These are phyloP conservation scores for Zymoseptoria ardabiliae DNA, from an alignment of 2,329 filamentous ascomycete species.

Conservation along the genomic window DNA sequence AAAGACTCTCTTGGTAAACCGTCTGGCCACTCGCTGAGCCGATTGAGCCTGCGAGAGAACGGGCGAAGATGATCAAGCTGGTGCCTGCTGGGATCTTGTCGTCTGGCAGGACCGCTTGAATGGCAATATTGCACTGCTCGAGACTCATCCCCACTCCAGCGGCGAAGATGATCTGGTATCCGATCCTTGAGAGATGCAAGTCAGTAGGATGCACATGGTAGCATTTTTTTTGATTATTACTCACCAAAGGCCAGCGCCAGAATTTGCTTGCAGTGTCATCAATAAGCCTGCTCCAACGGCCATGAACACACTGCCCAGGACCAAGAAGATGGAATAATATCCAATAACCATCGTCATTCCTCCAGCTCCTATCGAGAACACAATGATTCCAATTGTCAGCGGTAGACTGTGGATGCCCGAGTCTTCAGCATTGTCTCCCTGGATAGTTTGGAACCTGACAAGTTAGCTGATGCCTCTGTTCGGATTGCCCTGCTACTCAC, in stretches of 20 bases:
- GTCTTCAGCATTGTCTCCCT: constrained; percentile 4
- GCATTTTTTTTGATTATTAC: constrained; percentile 6
- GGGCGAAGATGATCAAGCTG: constrained; percentile 6
- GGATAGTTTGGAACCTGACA: constrained; percentile 13
- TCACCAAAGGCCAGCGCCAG: constrained; percentile 11
- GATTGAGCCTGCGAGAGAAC: constrained; percentile 7
- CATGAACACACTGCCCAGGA: constrained; percentile 33
- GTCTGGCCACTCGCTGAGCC: constrained; percentile 5
- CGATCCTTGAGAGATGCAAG: constrained; percentile 19
- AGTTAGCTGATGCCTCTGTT: background rate
- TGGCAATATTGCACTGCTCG: constrained; percentile 10
- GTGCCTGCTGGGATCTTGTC: constrained; percentile 7
- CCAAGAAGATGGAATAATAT: constrained; percentile 41
- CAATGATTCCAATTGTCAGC: constrained; percentile 31
- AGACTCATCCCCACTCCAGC: constrained; percentile 8
- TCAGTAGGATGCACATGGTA: background rate
- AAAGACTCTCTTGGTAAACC: constrained; percentile 4
- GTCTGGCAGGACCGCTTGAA: constrained; percentile 7
- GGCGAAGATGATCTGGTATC: constrained; percentile 13
- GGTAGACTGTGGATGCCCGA: constrained; percentile 13
- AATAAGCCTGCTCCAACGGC: constrained; percentile 38
- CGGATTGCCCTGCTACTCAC: background rate
- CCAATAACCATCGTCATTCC: constrained; percentile 31
- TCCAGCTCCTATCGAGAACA: constrained; percentile 34
- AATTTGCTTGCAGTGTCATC: constrained; percentile 11